Conservation (phyloP, 2,329 filamentous ascomycete species). For the Talaromyces sp. region DNA sequence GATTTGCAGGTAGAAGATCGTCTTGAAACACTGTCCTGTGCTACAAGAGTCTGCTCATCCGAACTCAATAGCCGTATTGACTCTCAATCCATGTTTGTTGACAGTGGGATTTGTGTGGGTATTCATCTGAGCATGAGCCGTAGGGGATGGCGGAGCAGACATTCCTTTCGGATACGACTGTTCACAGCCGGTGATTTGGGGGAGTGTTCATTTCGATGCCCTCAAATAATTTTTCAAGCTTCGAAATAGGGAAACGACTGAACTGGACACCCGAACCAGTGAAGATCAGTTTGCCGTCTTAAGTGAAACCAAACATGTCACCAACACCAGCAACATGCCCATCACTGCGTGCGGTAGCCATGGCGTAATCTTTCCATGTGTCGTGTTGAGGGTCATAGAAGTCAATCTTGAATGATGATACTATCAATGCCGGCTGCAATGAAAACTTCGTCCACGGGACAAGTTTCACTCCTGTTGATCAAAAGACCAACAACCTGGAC, state of each 20-base stretch:
- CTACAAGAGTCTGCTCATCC: conserved; percentile 13
- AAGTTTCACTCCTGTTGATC: conserved; percentile 14
- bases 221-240: conserved; percentile 12
- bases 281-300: conserved; percentile 10
- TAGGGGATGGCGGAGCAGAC: neutral
- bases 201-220: neutral
- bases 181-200: neutral
- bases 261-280: conserved; percentile 12
- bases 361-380: conserved; percentile 14
- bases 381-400: conserved; percentile 1
- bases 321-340: conserved; percentile 12
- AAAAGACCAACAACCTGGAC: conserved; percentile 14
- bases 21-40: neutral
- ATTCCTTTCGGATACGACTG: neutral
- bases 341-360: conserved; percentile 6
- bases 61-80: neutral
- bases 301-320: conserved; percentile 16
- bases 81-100: neutral
- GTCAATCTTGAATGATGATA: conserved; percentile 15
- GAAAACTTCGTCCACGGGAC: conserved; percentile 12
- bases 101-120: neutral
- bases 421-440: conserved; percentile 12
- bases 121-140: neutral
- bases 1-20: conserved; percentile 1
- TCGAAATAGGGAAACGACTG: conserved; percentile 9